Base-by-base conservation (phyloP, 371 early-diverging fungal genomes). In the Mucor mucedo region DNA sequence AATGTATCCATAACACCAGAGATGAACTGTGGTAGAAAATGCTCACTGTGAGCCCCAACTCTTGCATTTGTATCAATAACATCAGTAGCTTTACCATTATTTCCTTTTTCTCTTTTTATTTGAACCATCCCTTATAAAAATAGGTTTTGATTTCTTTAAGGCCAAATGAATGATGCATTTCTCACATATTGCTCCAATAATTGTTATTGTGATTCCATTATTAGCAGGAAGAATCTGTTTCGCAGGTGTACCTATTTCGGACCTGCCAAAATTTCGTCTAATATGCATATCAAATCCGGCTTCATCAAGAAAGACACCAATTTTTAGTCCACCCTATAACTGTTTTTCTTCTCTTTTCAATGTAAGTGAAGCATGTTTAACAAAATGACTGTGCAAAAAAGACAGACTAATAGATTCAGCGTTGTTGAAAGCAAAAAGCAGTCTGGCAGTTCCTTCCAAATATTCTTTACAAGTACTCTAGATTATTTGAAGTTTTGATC, bases 281-380 rank as follows among this genome's bases (percentile, higher is more conserved):
- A 57, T 58, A 16, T 65, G 55, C 50, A 64, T 52, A 30, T 69
- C 57, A 13, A 69, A 61, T 2, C 62, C 69, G 29, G 65, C 65
- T 29, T 60, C 55, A n/a, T 65, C 55, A 14, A 65, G 60, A 40
- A 61, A 35, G 8, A 4, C 2, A 35, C 8, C 1, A 21, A 21
- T 21, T 21, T 21, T 21, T 21, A 21, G 21, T 35, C 35, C 35
- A 35, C 8, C 8, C 35, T 35, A 35, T 1, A 8, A 35, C 35
- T 35, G 6, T 35, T 35, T 35, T 8, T 35, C 4, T 35, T 4
- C 35, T 4, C 35, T 35, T 35, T 35, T 35, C 8, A 35, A 8
- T 35, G 35, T 35, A 4, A 35, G 0, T 35, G 35, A 35, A 6
- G 2, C 2, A 8, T 35, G 35, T 8, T 35, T 4, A 8, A 35